These are phyloP conservation scores for Perkinsela sp. DNA, from an alignment of 208 protist species.

Conservation along the genomic window DNA sequence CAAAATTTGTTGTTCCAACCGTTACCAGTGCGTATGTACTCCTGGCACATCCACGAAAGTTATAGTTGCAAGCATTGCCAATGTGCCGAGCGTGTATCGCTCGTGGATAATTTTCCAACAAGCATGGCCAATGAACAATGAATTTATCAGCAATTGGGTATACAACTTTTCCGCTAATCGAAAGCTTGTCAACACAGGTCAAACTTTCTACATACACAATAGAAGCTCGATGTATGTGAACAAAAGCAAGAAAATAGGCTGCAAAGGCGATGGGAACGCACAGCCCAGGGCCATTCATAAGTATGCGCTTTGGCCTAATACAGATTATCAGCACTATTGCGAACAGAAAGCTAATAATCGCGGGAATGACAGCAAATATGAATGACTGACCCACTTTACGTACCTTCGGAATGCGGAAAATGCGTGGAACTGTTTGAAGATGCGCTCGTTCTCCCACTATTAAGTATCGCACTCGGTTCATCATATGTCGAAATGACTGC, in stretches of 20 bases:
- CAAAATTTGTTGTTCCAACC: slow-evolving; percentile 53
- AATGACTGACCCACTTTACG: neutral
- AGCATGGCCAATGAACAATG: slow-evolving; percentile 33
- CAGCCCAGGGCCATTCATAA: slow-evolving; percentile 65
- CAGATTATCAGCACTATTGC: slow-evolving; percentile 1
- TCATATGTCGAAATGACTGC: too few species aligned
- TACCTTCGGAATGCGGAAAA: neutral
- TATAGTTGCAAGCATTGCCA: neutral
- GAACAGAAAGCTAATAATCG: neutral
- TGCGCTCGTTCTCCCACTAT: too few species aligned
- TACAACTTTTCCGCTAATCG: slow-evolving; percentile 31
- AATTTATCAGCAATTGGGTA: slow-evolving; percentile 33
- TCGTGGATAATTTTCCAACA: neutral
- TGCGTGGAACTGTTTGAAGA: neutral
- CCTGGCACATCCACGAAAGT: neutral
- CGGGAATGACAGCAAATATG: neutral
- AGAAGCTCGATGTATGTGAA: slow-evolving; percentile 11
- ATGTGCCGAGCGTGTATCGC: neutral
- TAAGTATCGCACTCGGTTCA: too few species aligned
- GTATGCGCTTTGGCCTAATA: slow-evolving; percentile 12
- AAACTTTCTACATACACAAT: slow-evolving; percentile 60
- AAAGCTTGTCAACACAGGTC: slow-evolving; percentile 44
- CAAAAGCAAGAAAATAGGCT: slow-evolving; percentile 12
- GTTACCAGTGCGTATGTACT: slow-evolving; percentile 25
- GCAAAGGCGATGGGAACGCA: slow-evolving; percentile 52